Conservation (phyloP, 495 filamentous ascomycete genomes). For the Aspergillus indologenus region DNA sequence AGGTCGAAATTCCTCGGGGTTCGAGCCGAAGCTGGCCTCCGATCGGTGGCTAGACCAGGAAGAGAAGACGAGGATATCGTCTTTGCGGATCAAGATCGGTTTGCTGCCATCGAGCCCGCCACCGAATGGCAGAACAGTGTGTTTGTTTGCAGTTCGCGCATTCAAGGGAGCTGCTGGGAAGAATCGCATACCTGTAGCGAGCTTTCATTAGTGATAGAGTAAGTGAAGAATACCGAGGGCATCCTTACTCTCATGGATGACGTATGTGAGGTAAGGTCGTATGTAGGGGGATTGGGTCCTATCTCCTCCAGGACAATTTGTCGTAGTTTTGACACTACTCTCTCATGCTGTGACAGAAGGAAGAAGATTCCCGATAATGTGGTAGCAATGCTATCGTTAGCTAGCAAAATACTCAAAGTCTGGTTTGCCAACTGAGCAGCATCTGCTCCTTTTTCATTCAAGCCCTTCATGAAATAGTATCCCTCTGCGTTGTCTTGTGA, state of each 20-base stretch:
- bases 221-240: background rate
- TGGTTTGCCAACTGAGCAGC: slow-evolving; percentile 8
- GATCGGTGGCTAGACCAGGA: slow-evolving; percentile 19
- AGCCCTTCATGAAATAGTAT: background rate
- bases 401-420: slow-evolving; percentile 16
- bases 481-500: background rate
- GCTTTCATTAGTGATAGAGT: background rate
- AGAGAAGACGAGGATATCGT: slow-evolving; percentile 16
- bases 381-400: slow-evolving; percentile 21
- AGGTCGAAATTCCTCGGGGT: slow-evolving; percentile 17
- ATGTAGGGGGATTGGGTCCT: slow-evolving; percentile 15
- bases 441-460: background rate
- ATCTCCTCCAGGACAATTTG: slow-evolving; percentile 14
- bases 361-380: slow-evolving; percentile 18
- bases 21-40: slow-evolving; percentile 27
- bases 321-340: slow-evolving; percentile 15
- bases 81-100: slow-evolving; percentile 31
- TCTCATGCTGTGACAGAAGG: slow-evolving; percentile 12
- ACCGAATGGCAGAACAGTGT: slow-evolving; percentile 51
- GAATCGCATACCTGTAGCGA: slow-evolving; percentile 11
- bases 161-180: slow-evolving; percentile 51
- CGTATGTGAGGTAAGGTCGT: slow-evolving; percentile 16
- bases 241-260: background rate
- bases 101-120: slow-evolving; percentile 48
- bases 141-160: slow-evolving; percentile 35